phyloP scores from a whole-genome alignment of 257 asterid genomes.

The Craterostigma plantagineum region DNA sequence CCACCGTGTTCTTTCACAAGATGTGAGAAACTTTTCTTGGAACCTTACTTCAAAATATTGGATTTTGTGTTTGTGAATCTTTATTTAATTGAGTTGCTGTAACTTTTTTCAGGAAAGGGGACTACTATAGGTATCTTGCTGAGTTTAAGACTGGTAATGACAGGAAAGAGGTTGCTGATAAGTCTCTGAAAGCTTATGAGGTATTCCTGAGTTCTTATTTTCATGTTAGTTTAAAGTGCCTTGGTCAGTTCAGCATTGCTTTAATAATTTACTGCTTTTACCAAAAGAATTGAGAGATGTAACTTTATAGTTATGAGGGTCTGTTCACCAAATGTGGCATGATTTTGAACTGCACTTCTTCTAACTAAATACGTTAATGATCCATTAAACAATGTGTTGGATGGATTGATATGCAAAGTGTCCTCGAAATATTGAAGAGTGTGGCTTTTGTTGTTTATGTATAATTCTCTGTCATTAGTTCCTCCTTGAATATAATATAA shows the following conservation, averaged over 20 bases:
- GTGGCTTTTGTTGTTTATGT: too few relatives aligned
- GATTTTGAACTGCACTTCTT: too few relatives aligned
- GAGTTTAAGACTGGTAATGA: constrained; percentile 42
- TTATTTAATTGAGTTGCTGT: constrained; percentile 5
- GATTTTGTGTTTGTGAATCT: too few relatives aligned
- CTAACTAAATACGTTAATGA: too few relatives aligned
- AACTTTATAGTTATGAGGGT: too few relatives aligned
- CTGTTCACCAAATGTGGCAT: too few relatives aligned
- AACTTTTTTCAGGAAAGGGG: constrained; percentile 35
- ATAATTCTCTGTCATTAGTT: too few relatives aligned
- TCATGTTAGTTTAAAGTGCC: background rate
- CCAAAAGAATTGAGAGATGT: too few relatives aligned
- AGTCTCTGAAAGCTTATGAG: constrained; percentile 49
- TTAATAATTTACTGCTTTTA: background rate
- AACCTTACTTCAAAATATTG: constrained; percentile 2
- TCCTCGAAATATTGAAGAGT: too few relatives aligned
- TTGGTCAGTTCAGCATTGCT: background rate
- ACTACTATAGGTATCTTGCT: constrained; percentile 48
- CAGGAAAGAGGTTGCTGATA: constrained; percentile 49
- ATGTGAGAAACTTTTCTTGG: constrained; percentile 24
- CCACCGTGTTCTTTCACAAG: constrained; percentile 71
- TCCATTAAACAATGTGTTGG: too few relatives aligned
- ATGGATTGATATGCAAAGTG: too few relatives aligned
- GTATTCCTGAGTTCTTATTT: constrained; percentile 10
- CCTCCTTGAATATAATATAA: too few relatives aligned